These are phyloP conservation scores for Corymbia citriodora DNA, from an alignment of 441 rosid species.

Conservation along the genomic window DNA sequence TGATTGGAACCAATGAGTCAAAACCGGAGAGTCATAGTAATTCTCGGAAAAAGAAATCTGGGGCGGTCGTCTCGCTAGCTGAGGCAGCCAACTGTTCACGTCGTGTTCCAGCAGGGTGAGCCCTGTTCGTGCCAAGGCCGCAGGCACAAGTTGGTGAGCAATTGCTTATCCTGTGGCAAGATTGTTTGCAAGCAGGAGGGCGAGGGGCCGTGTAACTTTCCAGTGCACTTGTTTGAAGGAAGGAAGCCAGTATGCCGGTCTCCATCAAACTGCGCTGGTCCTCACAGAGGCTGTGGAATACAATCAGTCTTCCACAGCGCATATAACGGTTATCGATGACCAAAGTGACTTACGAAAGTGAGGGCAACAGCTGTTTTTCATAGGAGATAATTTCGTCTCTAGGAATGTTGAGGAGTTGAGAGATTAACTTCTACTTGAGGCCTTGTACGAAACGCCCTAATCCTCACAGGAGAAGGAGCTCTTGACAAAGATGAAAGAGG, in stretches of 20 bases:
- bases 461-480: conserved; percentile 70
- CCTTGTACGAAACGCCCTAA: not conserved
- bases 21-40: conserved; percentile 24
- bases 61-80: conserved; percentile 71
- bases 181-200: conserved; percentile 89
- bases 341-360: conserved; percentile 82
- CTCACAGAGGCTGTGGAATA: conserved; percentile 72
- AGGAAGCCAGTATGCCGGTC: conserved; percentile 80
- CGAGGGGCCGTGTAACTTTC: conserved; percentile 83
- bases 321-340: conserved; percentile 87
- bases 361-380: conserved; percentile 81
- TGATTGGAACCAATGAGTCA: conserved; percentile 16
- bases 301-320: conserved; percentile 74
- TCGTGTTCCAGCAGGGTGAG: conserved; percentile 74
- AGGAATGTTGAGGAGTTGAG: not conserved
- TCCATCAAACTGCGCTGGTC: conserved; percentile 54
- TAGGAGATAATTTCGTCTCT: conserved; percentile 42
- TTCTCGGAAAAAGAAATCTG: conserved; percentile 68
- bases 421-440: not conserved
- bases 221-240: conserved; percentile 74
- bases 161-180: conserved; percentile 92
- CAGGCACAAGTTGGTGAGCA: conserved; percentile 63
- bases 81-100: conserved; percentile 29
- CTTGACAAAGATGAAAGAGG: conserved; percentile 64
- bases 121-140: conserved; percentile 93